Evolutionary conservation across 768 basidiomycete species (phyloP), one percentile per base, ranked within the genome.

Genomic region (Suillus sp.): DNA sequence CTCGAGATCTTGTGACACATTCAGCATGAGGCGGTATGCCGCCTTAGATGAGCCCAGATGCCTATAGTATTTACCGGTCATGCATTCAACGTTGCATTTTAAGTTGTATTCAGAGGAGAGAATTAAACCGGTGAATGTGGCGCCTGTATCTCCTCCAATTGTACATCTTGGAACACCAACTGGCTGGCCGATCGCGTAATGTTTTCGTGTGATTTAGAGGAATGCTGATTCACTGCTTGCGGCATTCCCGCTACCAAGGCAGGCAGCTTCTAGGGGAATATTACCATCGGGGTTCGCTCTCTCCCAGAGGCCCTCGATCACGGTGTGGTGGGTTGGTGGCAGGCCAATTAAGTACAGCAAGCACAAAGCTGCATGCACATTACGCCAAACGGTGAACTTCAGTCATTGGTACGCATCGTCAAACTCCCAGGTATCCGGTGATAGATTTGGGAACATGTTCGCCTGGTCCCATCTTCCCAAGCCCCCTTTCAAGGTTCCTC

Each of bases 331-430:
- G 27, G 48, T 27, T 27, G 18, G 51, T 13, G 51, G 30, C 30
- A 53, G 20, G 32, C 32, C 20, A n/a, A 53, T 53, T 20, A 34
- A 53, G 51, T 53, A 53, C 51, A 53, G 30, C 30, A 53, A 53
- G 51, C 30, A 53, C 50, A 51, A 32, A 51, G 50, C 50, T 9
- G 30, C 30, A 51, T 51, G 50, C 18, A 51, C 51, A 53, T 53
- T 18, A n/a, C 20, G 11, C 2, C 30, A 34, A 53, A 53, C 20
- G 32, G 32, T 53, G 27, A 51, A 51, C 50, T 30, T 51, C 50
- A 11, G 20, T 11, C n/a, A 53, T 53, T 32, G 51, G 51, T 32
- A 53, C 20, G 51, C 51, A 53, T n/a, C 50, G 18, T 32, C 18
- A 32, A 32, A 53, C 18, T 18, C 18, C 10, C 10, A 32, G 20